Evolutionary conservation across 2,329 filamentous ascomycete genomes (phyloP), one percentile per base, ranked within the genome.

Genomic region (Aspergillus sp.): DNA sequence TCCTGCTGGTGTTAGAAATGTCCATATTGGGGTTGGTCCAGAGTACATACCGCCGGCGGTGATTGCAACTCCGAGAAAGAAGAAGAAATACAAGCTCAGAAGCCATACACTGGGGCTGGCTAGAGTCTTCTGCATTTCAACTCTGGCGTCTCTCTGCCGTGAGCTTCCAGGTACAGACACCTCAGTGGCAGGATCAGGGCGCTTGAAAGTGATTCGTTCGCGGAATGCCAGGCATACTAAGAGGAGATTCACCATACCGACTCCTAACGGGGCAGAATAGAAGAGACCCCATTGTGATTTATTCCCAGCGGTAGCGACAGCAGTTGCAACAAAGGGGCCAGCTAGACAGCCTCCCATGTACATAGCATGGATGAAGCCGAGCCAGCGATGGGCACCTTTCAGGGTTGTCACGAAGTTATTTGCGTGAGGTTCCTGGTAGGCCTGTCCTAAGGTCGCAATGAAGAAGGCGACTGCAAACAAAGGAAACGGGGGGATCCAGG

Each of bases 351-450:
- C 85, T 0, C 81, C 68, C 51, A 75, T 77, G 63, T 86, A 88
- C 78, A 84, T 85, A 8, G 84, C 86, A 60, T 88, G 86, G 15
- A 88, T 86, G 54, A 87, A 82, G 0, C 84, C 82, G 0, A 88
- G 74, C 82, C 84, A 87, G 4, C 84, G 74, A 65, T 88, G 84
- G 0, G 84, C 81, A 15, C 75, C 75, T 9, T 77, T 77, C 0
- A 81, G 68, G 0, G 78, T 75, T 0, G 81, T 78, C 0, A 87
- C 84, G 57, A 84, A 88, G 0, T 84, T 84, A 57, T 89, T 88
- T 1, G 82, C 80, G 21, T 87, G 84, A 0, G 85, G 82, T 61
- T 89, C 86, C 58, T 88, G 84, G 56, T 82, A 87, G 0, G 83
- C 86, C 67, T 87, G 84, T 0, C 86, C 86, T 0, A 86, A 65